phyloP scores from a whole-genome alignment of 345 rosid species.

The Moricandia arvensis region DNA sequence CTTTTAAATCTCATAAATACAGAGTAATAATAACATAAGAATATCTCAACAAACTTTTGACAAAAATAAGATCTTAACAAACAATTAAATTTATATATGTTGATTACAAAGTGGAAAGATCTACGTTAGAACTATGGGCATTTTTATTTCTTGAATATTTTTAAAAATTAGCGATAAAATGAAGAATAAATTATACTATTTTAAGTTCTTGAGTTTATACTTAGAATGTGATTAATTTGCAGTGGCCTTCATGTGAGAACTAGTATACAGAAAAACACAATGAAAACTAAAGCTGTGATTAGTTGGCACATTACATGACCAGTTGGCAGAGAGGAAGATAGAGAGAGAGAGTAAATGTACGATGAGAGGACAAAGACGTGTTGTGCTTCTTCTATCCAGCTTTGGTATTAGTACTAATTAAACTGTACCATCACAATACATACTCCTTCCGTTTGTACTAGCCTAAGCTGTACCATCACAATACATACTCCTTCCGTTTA shows the following conservation, averaged over 20 bases:
- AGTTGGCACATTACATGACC: conserved; percentile 28
- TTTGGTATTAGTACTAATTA: too few species aligned
- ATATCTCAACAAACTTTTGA: neutral
- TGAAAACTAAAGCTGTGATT: conserved; percentile 17
- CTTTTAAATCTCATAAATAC: neutral
- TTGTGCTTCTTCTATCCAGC: too few species aligned
- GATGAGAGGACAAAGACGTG: conserved; percentile 26
- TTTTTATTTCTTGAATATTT: neutral
- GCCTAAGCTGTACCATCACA: too few species aligned
- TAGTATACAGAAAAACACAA: neutral
- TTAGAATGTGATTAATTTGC: neutral
- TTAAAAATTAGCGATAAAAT: neutral
- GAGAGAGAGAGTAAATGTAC: conserved; percentile 2
- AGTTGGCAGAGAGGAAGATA: conserved; percentile 16
- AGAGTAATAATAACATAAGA: neutral
- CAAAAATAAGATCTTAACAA: neutral
- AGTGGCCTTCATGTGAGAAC: neutral
- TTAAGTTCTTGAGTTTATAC: neutral
- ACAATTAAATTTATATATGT: neutral
- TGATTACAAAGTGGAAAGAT: neutral
- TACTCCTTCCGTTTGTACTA: too few species aligned
- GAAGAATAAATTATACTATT: neutral
- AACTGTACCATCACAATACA: too few species aligned
- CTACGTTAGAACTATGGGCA: neutral
- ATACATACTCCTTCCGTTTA: too few species aligned